These are phyloP conservation scores for Erythrophleum fordii DNA, from an alignment of 306 rosid genomes.

Conservation along the genomic window DNA sequence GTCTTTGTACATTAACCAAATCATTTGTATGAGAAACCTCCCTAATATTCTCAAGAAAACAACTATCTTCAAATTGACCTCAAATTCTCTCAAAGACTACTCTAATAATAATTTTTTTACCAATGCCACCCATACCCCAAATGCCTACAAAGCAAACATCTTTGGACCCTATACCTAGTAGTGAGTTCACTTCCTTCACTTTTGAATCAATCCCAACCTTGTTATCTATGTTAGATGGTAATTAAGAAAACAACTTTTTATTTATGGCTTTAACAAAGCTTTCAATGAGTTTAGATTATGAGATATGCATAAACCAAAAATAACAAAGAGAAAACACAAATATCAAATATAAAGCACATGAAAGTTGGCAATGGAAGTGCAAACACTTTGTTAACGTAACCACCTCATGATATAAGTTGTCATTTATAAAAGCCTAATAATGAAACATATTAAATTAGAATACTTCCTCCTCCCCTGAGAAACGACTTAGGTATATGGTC, in stretches of 20 bases:
- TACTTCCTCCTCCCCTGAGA: too few relatives aligned
- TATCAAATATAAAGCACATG: not conserved
- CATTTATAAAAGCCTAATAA: too few relatives aligned
- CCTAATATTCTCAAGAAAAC: not conserved
- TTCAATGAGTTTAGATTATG: not conserved
- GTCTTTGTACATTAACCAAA: not conserved
- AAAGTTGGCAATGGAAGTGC: too few relatives aligned
- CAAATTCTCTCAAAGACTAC: not conserved
- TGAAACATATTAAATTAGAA: too few relatives aligned
- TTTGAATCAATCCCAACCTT: not conserved
- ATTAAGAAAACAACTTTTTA: not conserved
- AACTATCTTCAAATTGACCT: not conserved
- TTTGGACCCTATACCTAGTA: not conserved
- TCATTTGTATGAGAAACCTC: not conserved
- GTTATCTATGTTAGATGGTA: not conserved
- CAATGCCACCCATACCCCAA: not conserved
- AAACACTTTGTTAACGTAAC: too few relatives aligned
- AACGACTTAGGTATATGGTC: too few relatives aligned
- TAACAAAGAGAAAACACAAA: not conserved
- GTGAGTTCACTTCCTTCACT: not conserved
- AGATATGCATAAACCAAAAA: not conserved
- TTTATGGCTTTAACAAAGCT: not conserved
- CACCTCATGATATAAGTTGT: too few relatives aligned
- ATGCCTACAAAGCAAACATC: not conserved
- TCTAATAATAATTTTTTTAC: not conserved